Evolutionary conservation across 2,329 filamentous ascomycete species (phyloP).

Genomic region (Rutstroemia sydowiana): DNA sequence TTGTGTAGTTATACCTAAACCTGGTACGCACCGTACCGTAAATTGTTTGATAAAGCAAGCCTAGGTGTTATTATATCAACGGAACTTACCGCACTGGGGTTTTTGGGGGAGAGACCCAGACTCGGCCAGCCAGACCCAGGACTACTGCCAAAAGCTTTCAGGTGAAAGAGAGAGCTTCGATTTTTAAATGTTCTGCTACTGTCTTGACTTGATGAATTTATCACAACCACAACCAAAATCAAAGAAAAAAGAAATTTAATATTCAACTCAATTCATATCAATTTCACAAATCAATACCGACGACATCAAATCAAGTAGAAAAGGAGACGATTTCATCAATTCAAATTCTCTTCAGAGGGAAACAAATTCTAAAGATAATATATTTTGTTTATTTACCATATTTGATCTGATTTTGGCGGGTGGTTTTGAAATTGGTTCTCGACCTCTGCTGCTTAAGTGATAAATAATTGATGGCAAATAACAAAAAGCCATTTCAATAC

Average conservation of each 20-base stretch:
- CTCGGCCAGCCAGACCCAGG: too few species aligned
- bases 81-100: too few species aligned
- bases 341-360: not conserved
- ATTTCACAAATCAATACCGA: not conserved
- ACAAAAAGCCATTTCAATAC: not conserved
- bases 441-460: not conserved
- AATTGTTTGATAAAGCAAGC: too few species aligned
- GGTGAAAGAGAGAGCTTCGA: too few species aligned
- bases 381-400: not conserved
- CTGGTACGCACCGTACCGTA: too few species aligned
- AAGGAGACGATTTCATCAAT: not conserved
- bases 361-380: not conserved
- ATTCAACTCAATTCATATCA: not conserved
- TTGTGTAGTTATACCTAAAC: too few species aligned
- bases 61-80: too few species aligned
- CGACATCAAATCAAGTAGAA: not conserved
- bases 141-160: too few species aligned
- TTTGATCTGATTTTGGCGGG: not conserved
- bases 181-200: too few species aligned
- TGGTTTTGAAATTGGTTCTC: not conserved
- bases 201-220: too few species aligned
- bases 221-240: too few species aligned
- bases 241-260: not conserved
- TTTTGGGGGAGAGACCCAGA: too few species aligned
- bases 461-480: not conserved